Conservation (phyloP, 352 stramenopile genomes). For the Phytophthora pistaciae region DNA sequence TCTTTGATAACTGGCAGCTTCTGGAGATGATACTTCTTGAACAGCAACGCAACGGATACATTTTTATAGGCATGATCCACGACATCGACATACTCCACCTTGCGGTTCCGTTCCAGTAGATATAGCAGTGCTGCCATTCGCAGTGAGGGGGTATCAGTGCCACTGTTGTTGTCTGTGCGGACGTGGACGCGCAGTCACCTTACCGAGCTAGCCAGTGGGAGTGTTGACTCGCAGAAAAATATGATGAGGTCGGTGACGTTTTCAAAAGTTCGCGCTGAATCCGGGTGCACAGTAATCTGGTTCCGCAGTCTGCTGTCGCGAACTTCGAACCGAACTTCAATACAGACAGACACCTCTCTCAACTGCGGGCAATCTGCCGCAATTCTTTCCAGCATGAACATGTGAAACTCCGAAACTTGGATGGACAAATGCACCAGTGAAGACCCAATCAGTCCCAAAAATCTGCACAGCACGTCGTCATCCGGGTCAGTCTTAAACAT, state of each 20-base stretch:
- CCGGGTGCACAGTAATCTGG: not conserved
- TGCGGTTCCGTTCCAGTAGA: not conserved
- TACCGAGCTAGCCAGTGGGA: not conserved
- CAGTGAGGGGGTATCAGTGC: not conserved
- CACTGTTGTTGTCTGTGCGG: not conserved
- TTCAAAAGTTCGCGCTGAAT: not conserved
- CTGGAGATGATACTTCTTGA: not conserved
- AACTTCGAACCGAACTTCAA: constrained; percentile 6
- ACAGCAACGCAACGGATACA: not conserved
- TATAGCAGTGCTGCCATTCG: not conserved
- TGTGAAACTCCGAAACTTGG: not conserved
- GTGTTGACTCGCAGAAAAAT: not conserved
- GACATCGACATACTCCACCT: not conserved
- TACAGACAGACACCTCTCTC: constrained; percentile 1
- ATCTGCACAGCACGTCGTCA: constrained; percentile 1
- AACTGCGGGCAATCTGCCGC: not conserved
- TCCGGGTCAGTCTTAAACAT: constrained; percentile 5
- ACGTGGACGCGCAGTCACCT: not conserved
- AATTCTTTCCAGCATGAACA: not conserved
- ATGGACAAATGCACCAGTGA: constrained; percentile 9
- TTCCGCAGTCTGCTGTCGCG: not conserved
- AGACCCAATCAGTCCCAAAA: constrained; percentile 3
- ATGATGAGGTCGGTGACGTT: not conserved
- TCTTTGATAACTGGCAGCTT: not conserved
- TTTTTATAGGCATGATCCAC: not conserved